phyloP scores from a whole-genome alignment of 2,329 filamentous ascomycete genomes.

The Blastomyces percursus region DNA sequence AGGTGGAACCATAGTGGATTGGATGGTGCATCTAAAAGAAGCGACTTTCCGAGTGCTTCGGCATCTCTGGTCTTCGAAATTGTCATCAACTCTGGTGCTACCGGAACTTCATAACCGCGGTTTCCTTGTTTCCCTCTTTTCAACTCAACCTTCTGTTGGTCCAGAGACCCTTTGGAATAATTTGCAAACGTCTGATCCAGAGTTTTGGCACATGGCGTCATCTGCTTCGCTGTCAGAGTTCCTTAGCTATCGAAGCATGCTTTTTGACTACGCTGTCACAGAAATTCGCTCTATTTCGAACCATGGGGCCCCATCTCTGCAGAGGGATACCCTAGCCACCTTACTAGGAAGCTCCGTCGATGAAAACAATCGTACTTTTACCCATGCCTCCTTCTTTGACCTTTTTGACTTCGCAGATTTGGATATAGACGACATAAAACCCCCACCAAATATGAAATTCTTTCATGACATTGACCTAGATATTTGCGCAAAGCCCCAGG shows the following conservation, averaged over 20 bases:
- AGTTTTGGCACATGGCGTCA: slow-evolving; percentile 59
- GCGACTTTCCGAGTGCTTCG: slow-evolving; percentile 63
- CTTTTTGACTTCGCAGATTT: slow-evolving; percentile 82
- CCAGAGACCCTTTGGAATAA: slow-evolving; percentile 65
- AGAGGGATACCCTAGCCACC: slow-evolving; percentile 53
- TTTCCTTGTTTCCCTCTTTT: slow-evolving; percentile 66
- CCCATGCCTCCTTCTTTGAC: slow-evolving; percentile 72
- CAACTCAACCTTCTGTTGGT: slow-evolving; percentile 59
- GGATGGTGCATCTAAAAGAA: slow-evolving; percentile 59
- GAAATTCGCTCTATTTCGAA: slow-evolving; percentile 71
- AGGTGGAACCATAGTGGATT: slow-evolving; percentile 50
- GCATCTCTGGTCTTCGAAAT: slow-evolving; percentile 69
- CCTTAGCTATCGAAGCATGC: slow-evolving; percentile 61
- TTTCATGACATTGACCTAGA: slow-evolving; percentile 58
- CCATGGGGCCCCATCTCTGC: slow-evolving; percentile 57
- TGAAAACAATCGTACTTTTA: slow-evolving; percentile 52
- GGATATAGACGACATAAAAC: slow-evolving; percentile 38
- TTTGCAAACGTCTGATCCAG: slow-evolving; percentile 45
- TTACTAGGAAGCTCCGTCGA: slow-evolving; percentile 63
- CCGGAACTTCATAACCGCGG: slow-evolving; percentile 69
- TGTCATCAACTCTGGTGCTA: slow-evolving; percentile 66
- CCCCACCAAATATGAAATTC: slow-evolving; percentile 46
- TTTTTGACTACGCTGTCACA: slow-evolving; percentile 73
- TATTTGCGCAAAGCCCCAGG: slow-evolving; percentile 51
- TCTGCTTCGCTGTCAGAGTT: slow-evolving; percentile 65